These are phyloP conservation scores for Monoraphidium neglectum DNA, from an alignment of 139 green algal species.

Conservation along the genomic window DNA sequence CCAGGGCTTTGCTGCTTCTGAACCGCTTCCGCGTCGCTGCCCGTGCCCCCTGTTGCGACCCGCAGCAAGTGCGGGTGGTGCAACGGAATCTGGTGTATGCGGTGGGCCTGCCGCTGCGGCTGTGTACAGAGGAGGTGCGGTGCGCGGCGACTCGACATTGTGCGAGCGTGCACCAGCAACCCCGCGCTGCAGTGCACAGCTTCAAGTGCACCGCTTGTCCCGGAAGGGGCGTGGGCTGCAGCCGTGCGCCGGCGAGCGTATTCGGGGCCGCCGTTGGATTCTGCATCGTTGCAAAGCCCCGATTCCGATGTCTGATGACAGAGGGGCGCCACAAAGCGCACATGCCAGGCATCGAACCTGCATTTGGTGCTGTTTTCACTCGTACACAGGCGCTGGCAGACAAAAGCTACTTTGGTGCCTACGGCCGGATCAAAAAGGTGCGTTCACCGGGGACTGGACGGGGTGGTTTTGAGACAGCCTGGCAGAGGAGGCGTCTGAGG, in stretches of 20 bases:
- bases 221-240: no score
- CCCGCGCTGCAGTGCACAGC: neutral
- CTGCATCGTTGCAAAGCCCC: no score
- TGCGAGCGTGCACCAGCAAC: neutral
- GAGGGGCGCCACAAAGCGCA: no score
- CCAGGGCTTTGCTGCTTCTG: no score
- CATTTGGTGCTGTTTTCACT: neutral
- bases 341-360: neutral
- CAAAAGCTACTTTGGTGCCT: constrained; percentile 40
- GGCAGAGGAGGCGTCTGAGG: neutral
- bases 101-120: constrained; percentile 79
- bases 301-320: no score
- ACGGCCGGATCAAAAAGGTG: constrained; percentile 51
- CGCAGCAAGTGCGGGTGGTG: constrained; percentile 87
- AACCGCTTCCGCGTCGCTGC: no score
- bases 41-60: constrained; percentile 11
- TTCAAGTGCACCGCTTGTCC: neutral
- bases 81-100: constrained; percentile 94
- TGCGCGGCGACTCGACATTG: neutral
- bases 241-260: no score
- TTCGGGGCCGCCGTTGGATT: no score
- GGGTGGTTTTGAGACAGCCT: neutral
- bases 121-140: constrained; percentile 80
- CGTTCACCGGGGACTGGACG: neutral
- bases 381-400: constrained; percentile 48